A percentile compares a stretch with the other conserved stretches of the same genome.
These are phyloP conservation scores for Stramenopiles sp. DNA, from an alignment of 352 stramenopile species.

Conservation along the genomic window DNA sequence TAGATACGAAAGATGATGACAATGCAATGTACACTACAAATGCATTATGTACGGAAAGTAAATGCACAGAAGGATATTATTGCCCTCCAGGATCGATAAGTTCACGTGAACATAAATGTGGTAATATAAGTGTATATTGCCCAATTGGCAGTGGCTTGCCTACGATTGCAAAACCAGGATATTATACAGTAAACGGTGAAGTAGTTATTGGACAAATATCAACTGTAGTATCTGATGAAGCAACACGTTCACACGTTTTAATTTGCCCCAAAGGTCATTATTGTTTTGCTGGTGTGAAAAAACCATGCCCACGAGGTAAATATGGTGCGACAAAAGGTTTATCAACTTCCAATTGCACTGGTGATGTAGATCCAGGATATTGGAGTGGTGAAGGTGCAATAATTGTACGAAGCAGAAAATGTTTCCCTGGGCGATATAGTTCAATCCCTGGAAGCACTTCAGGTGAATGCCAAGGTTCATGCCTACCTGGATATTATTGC, in stretches of 20 bases:
- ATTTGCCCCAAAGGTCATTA: neutral
- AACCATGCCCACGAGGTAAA: neutral
- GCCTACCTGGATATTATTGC: constrained; percentile 12
- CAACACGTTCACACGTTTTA: neutral
- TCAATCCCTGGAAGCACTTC: neutral
- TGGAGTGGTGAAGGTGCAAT: no score
- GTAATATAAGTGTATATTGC: constrained; percentile 13
- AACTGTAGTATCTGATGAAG: no score
- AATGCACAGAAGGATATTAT: constrained; percentile 16
- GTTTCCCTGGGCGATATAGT: constrained; percentile 6
- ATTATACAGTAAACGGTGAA: constrained; percentile 10
- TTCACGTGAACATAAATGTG: constrained; percentile 10
- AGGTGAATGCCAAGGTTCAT: constrained; percentile 2
- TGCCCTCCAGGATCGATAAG: constrained; percentile 14
- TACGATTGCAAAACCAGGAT: constrained; percentile 8
- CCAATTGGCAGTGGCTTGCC: constrained; percentile 5
- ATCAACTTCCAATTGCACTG: neutral
- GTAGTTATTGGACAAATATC: no score
- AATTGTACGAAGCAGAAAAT: no score
- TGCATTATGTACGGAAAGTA: no score
- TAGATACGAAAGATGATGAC: no score
- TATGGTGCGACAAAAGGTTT: neutral
- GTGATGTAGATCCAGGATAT: neutral
- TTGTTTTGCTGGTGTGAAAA: neutral
- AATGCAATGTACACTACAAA: no score